phyloP scores from a whole-genome alignment of 495 filamentous ascomycete species.

The Tuber brumale region DNA sequence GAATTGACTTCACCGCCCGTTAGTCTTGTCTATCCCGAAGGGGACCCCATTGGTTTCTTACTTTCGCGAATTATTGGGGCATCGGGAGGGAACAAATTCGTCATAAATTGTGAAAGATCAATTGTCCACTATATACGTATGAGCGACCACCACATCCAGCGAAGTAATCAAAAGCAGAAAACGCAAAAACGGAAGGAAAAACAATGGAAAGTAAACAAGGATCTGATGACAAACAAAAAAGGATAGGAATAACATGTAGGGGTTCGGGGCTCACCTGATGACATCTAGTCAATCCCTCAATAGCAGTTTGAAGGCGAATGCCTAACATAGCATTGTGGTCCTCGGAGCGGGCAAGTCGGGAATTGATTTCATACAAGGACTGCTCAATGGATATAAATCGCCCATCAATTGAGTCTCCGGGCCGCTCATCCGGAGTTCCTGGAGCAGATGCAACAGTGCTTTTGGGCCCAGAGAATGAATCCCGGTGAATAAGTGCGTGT shows the following conservation, averaged over 20 bases:
- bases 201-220: slow-evolving; percentile 4
- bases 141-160: slow-evolving; percentile 23
- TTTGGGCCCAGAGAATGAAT: slow-evolving; percentile 72
- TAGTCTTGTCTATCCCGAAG: slow-evolving; percentile 20
- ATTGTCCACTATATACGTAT: slow-evolving; percentile 43
- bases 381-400: slow-evolving; percentile 73
- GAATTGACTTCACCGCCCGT: slow-evolving; percentile 54
- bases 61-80: slow-evolving; percentile 57
- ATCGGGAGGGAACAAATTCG: slow-evolving; percentile 44
- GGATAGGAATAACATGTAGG: slow-evolving; percentile 2
- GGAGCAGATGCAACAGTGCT: slow-evolving; percentile 68
- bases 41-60: slow-evolving; percentile 43
- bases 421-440: slow-evolving; percentile 70
- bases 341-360: slow-evolving; percentile 70
- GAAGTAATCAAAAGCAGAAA: slow-evolving; percentile 18
- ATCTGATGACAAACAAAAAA: slow-evolving; percentile 10
- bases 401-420: slow-evolving; percentile 63
- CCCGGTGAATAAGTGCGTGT: slow-evolving; percentile 89
- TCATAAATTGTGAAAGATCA: slow-evolving; percentile 44
- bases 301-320: slow-evolving; percentile 71
- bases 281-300: slow-evolving; percentile 71
- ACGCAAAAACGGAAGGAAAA: slow-evolving; percentile 25
- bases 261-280: slow-evolving; percentile 53
- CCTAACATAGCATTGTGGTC: slow-evolving; percentile 72
- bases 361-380: slow-evolving; percentile 69